phyloP scores from a whole-genome alignment of 345 rosid genomes.

The Pistacia vera region DNA sequence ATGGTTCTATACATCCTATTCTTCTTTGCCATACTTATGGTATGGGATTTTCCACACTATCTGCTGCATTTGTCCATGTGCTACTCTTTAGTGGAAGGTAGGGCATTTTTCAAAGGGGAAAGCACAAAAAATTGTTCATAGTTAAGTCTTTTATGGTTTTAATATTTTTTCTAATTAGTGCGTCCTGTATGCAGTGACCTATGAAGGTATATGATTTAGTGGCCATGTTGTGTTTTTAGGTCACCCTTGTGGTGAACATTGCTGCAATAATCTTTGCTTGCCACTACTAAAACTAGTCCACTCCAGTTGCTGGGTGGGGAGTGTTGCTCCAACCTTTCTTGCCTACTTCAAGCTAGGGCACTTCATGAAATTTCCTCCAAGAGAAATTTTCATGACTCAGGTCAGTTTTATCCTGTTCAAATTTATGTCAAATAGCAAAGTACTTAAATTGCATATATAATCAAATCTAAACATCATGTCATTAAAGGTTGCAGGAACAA shows the following conservation, averaged over 20 bases:
- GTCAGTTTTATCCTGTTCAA: conserved; percentile 20
- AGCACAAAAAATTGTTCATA: neutral
- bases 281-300: conserved; percentile 54
- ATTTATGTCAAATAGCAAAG: neutral
- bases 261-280: conserved; percentile 56
- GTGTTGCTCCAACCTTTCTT: conserved; percentile 62
- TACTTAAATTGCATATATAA: neutral
- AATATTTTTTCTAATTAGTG: neutral
- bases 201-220: conserved; percentile 68
- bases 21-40: conserved; percentile 81
- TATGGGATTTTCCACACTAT: conserved; percentile 72
- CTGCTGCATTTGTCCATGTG: conserved; percentile 69
- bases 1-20: conserved; percentile 58
- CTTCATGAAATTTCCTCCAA: conserved; percentile 92
- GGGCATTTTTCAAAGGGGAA: neutral
- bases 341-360: conserved; percentile 80
- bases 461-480: conserved; percentile 1
- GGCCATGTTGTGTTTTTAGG: conserved; percentile 76
- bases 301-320: conserved; percentile 96
- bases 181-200: conserved; percentile 47
- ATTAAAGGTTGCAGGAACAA: conserved; percentile 68
- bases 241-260: conserved; percentile 51
- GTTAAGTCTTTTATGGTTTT: neutral
- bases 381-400: conserved; percentile 86
- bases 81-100: conserved; percentile 71